Percentiles rank a stretch among this genome's conserved stretches.
Evolutionary conservation across 257 asterid genomes (phyloP).

Genomic region (Apocynum venetum): DNA sequence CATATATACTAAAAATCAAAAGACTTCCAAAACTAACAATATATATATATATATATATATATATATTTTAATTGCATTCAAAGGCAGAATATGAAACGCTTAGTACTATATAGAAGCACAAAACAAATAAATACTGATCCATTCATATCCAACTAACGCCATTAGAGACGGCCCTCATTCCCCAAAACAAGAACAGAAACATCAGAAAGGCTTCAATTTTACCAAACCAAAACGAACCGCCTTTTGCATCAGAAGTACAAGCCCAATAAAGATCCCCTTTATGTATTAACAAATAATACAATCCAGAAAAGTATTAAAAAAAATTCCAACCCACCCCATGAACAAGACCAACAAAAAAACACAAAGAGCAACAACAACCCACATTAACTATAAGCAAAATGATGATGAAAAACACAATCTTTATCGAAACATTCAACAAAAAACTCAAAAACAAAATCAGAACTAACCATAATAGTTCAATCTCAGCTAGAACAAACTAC

Average conservation of each 20-base stretch:
- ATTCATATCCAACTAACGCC: neutral
- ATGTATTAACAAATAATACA: too few relatives aligned
- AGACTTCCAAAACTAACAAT: neutral
- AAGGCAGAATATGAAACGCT: neutral
- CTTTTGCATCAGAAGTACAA: neutral
- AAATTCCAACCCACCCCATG: neutral
- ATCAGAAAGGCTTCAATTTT: neutral
- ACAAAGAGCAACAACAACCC: slow-evolving; percentile 21
- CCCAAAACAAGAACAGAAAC: neutral
- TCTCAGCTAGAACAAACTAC: slow-evolving; percentile 1
- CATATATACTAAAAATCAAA: too few relatives aligned
- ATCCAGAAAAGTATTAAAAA: too few relatives aligned
- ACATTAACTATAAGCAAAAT: slow-evolving; percentile 31
- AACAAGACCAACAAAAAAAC: slow-evolving; percentile 9
- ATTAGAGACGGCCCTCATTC: neutral
- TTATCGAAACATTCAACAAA: neutral
- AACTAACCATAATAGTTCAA: slow-evolving; percentile 19
- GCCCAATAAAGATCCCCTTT: neutral
- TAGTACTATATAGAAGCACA: neutral
- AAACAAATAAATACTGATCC: neutral
- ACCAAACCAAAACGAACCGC: neutral
- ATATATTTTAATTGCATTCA: neutral
- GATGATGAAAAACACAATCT: slow-evolving; percentile 13
- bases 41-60: too few relatives aligned
- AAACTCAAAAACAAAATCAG: slow-evolving; percentile 4